These are phyloP conservation scores for Betula pendula DNA, from an alignment of 306 rosid species.

Conservation along the genomic window DNA sequence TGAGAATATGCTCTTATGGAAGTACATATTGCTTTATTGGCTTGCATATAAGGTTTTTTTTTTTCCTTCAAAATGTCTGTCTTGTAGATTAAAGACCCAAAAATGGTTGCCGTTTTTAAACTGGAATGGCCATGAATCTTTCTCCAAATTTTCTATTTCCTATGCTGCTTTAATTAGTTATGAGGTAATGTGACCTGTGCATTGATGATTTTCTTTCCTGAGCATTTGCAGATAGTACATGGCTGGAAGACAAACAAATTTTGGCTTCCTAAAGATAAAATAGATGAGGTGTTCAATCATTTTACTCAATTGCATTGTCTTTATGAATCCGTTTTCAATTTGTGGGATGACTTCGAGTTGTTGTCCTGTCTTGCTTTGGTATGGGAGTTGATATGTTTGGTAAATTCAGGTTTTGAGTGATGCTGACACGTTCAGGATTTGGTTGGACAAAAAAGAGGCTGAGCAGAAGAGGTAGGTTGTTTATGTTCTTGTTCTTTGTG, in stretches of 20 bases:
- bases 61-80: background rate
- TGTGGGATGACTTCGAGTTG: conserved; percentile 6
- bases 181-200: conserved; percentile 18
- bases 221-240: conserved; percentile 55
- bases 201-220: conserved; percentile 28
- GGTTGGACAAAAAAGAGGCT: conserved; percentile 82
- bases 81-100: background rate
- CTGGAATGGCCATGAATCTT: background rate
- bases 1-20: background rate
- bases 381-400: conserved; percentile 22
- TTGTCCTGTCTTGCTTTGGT: conserved; percentile 1
- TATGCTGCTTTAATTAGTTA: conserved; percentile 13
- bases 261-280: conserved; percentile 78
- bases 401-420: conserved; percentile 54
- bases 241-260: conserved; percentile 75
- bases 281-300: conserved; percentile 61
- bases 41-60: background rate
- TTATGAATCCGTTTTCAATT: background rate
- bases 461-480: conserved; percentile 80
- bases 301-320: conserved; percentile 9
- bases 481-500: conserved; percentile 4
- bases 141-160: conserved; percentile 2
- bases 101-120: background rate
- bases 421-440: conserved; percentile 63
- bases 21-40: background rate